Conservation (phyloP, 2,329 filamentous ascomycete genomes). For the Tolypocladium tropicale region DNA sequence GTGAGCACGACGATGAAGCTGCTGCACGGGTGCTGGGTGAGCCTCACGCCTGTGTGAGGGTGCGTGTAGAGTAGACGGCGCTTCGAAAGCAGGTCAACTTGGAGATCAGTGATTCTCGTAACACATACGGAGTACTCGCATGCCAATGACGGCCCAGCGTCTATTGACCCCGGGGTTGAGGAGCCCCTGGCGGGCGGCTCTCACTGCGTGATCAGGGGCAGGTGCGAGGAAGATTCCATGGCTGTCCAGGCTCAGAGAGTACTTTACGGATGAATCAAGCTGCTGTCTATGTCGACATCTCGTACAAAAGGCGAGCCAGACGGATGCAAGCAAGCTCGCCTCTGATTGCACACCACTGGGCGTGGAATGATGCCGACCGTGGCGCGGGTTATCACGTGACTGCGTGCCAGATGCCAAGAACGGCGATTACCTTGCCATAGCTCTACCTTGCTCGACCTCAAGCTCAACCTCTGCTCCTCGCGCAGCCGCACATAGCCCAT, state of each 20-base stretch:
- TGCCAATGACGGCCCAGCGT: too few relatives aligned
- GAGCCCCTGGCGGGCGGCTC: not conserved
- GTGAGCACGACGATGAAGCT: constrained; percentile 14
- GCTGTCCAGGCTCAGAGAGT: too few relatives aligned
- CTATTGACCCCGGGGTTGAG: too few relatives aligned
- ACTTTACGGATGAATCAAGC: not conserved
- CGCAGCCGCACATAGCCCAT: not conserved
- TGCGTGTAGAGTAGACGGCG: not conserved
- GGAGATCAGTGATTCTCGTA: too few relatives aligned
- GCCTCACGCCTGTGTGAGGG: constrained; percentile 10
- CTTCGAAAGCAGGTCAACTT: not conserved
- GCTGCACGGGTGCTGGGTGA: constrained; percentile 15
- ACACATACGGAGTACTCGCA: too few relatives aligned
- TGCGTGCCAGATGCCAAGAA: constrained; percentile 1
- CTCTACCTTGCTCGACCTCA: not conserved
- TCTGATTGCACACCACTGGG: not conserved
- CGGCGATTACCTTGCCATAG: not conserved
- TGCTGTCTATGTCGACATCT: not conserved
- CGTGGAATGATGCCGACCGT: not conserved
- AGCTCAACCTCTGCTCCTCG: not conserved
- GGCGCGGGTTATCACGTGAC: constrained; percentile 2
- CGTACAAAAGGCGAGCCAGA: too few relatives aligned
- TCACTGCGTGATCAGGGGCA: too few relatives aligned
- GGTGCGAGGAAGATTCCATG: not conserved
- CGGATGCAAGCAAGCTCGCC: not conserved